phyloP scores from a whole-genome alignment of 2,329 filamentous ascomycete species.

The Cephalotrichum gorgonifer region DNA sequence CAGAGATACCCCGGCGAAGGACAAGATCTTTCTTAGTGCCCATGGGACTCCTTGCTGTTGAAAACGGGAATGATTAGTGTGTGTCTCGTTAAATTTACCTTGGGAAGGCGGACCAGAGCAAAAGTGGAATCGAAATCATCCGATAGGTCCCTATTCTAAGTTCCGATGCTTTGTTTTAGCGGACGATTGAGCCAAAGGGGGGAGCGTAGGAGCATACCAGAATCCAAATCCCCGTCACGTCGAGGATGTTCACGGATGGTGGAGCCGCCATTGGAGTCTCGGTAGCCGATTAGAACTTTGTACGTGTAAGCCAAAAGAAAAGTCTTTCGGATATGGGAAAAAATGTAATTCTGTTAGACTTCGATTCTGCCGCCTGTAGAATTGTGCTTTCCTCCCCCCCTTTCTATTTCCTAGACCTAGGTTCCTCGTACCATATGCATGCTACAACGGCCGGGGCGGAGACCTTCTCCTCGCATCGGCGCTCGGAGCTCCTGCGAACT shows the following conservation, averaged over 20 bases:
- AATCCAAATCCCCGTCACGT: conserved; percentile 2
- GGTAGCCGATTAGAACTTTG: too few species aligned
- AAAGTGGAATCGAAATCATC: conserved; percentile 1
- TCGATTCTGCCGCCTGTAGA: too few species aligned
- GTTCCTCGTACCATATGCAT: too few species aligned
- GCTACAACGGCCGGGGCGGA: background rate
- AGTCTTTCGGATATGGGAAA: too few species aligned
- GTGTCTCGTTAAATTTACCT: too few species aligned
- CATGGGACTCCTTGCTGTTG: background rate
- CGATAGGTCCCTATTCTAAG: background rate
- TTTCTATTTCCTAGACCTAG: too few species aligned
- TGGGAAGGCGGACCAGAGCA: background rate
- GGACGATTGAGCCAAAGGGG: too few species aligned
- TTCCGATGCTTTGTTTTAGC: too few species aligned
- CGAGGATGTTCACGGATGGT: background rate
- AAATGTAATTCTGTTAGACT: too few species aligned
- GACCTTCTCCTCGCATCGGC: background rate
- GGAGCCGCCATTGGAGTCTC: background rate
- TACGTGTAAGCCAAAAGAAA: too few species aligned
- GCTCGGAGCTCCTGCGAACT: conserved; percentile 1
- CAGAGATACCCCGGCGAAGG: background rate
- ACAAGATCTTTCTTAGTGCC: background rate
- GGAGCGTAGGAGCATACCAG: background rate
- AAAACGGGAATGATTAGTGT: too few species aligned
- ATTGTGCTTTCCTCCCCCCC: too few species aligned